Percentiles rank a stretch among this genome's conserved stretches.
phyloP scores from a whole-genome alignment of 352 stramenopile genomes.

The Pythium volutum region DNA sequence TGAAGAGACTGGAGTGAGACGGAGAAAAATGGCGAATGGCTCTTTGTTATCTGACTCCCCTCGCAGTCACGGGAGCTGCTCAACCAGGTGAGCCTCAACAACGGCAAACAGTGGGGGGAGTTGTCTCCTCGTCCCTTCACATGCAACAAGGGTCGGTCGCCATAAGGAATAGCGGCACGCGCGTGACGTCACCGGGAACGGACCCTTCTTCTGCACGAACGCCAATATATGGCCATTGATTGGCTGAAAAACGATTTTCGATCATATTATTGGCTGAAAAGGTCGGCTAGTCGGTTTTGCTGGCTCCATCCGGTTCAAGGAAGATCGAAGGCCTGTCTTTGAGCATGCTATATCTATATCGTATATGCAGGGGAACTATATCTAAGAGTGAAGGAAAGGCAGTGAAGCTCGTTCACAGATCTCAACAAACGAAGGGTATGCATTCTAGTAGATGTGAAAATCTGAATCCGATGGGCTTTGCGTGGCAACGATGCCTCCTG shows the following conservation, averaged over 20 bases:
- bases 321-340: too few relatives aligned
- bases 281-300: neutral
- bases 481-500: too few relatives aligned
- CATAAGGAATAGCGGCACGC: neutral
- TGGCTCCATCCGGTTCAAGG: too few relatives aligned
- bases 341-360: too few relatives aligned
- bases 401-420: too few relatives aligned
- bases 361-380: too few relatives aligned
- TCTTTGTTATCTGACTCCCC: neutral
- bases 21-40: neutral
- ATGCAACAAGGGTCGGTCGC: slow-evolving; percentile 1
- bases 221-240: neutral
- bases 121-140: neutral
- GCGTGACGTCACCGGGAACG: neutral
- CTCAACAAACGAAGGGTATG: too few relatives aligned
- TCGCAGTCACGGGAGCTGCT: neutral
- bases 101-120: neutral
- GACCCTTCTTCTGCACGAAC: too few relatives aligned
- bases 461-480: too few relatives aligned
- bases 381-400: too few relatives aligned
- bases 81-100: neutral
- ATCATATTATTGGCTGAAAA: neutral
- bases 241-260: neutral
- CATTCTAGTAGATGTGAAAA: too few relatives aligned
- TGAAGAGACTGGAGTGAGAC: neutral